Evolutionary conservation across 106 monocot genomes (phyloP).

Genomic region (Platanthera zijinensis): DNA sequence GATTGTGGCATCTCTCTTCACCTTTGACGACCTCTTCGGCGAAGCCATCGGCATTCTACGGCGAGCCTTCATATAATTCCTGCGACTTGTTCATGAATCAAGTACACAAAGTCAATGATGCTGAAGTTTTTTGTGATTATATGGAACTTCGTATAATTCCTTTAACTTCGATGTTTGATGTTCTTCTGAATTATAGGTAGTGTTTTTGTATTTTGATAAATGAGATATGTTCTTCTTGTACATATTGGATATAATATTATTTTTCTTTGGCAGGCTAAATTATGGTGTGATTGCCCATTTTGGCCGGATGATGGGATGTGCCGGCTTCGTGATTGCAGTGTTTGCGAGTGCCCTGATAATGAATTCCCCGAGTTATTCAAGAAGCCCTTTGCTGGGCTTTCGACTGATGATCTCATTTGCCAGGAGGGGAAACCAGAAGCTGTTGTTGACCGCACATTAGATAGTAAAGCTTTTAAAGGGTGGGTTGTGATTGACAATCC

Average conservation of each 20-base stretch:
- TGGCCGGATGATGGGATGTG: conserved; percentile 99
- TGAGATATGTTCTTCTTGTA: not conserved
- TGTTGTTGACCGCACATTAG: conserved; percentile 76
- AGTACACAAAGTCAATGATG: not conserved
- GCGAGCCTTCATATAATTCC: not conserved
- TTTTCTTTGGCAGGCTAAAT: conserved; percentile 45
- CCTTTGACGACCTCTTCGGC: too few relatives aligned
- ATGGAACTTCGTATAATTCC: not conserved
- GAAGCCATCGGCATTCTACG: too few relatives aligned
- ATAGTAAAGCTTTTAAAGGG: conserved; percentile 71
- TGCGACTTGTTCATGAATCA: not conserved
- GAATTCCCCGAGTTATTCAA: conserved; percentile 93
- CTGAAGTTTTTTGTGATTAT: not conserved
- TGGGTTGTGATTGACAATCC: conserved; percentile 90
- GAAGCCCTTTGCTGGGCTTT: conserved; percentile 35
- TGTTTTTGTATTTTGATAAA: not conserved
- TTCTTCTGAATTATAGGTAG: not conserved
- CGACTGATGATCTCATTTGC: conserved; percentile 57
- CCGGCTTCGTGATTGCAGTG: conserved; percentile 79
- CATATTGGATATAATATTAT: not conserved
- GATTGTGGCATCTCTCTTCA: too few relatives aligned
- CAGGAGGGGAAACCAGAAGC: conserved; percentile 85
- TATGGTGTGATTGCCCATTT: conserved; percentile 98
- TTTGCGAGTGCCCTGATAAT: conserved; percentile 89
- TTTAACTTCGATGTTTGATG: not conserved